Conservation (phyloP, 2,329 filamentous ascomycete genomes). For the Aspergillus sp. region DNA sequence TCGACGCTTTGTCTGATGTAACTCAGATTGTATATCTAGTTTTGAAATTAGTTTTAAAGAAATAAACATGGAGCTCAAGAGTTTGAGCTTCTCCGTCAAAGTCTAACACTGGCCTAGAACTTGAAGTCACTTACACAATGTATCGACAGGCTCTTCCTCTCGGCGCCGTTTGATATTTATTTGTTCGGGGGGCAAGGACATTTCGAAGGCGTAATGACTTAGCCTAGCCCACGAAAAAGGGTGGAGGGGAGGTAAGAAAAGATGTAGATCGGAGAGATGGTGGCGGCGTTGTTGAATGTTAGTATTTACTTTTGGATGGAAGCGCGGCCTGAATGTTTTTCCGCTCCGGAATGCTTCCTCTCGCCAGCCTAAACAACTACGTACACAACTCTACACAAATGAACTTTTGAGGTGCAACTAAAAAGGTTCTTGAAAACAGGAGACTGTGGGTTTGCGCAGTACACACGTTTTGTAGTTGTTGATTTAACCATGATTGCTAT, state of each 20-base stretch:
- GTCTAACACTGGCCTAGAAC: background rate
- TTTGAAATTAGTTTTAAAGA: slow-evolving; percentile 8
- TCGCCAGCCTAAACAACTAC: background rate
- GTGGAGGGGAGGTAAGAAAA: background rate
- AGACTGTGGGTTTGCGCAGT: background rate
- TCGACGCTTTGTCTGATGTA: slow-evolving; percentile 47
- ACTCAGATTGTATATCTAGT: slow-evolving; percentile 46
- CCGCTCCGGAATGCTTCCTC: background rate
- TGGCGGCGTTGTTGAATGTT: background rate
- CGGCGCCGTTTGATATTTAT: slow-evolving; percentile 58
- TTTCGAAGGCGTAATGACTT: slow-evolving; percentile 17
- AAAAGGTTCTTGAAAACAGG: background rate
- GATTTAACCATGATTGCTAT: background rate
- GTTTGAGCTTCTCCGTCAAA: background rate
- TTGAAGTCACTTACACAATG: slow-evolving; percentile 43
- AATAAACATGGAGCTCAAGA: background rate
- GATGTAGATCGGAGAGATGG: background rate
- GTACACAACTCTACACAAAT: background rate
- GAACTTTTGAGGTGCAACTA: background rate
- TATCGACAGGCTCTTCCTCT: slow-evolving; percentile 57
- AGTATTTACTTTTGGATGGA: slow-evolving; percentile 4
- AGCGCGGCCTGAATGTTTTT: background rate
- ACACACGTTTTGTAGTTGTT: background rate
- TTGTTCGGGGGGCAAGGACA: slow-evolving; percentile 50
- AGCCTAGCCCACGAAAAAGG: background rate